Conservation (phyloP, 2,329 filamentous ascomycete genomes). For the Hypoxylon sp. region DNA sequence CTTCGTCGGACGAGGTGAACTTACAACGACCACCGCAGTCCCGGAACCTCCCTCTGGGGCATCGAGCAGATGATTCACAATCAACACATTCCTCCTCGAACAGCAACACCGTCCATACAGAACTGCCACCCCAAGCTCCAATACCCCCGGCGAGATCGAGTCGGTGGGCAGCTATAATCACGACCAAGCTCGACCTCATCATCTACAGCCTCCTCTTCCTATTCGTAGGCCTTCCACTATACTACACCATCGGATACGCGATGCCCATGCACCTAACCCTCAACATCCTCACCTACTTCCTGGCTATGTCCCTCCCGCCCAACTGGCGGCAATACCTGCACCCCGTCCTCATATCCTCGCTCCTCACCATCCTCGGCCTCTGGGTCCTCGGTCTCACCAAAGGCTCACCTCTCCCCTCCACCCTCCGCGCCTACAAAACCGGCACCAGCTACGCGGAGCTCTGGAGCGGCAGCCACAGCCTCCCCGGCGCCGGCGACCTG, state of each 20-base stretch:
- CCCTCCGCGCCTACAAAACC: conserved; percentile 66
- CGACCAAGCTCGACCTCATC: conserved; percentile 61
- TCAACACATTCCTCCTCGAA: conserved; percentile 4
- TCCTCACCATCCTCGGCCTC: conserved; percentile 66
- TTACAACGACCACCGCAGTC: conserved; percentile 38
- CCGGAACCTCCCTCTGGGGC: conserved; percentile 23
- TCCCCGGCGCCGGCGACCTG: conserved; percentile 70
- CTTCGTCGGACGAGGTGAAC: conserved; percentile 40
- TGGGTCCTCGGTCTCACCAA: conserved; percentile 66
- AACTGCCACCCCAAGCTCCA: conserved; percentile 58
- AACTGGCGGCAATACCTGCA: conserved; percentile 68
- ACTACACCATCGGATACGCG: conserved; percentile 67
- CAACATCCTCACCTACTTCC: conserved; percentile 67
- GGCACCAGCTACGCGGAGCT: conserved; percentile 67
- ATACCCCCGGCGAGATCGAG: conserved; percentile 63
- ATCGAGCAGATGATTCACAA: conserved; percentile 21
- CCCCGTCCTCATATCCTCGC: conserved; percentile 70
- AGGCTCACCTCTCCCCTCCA: conserved; percentile 58
- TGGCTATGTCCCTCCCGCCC: conserved; percentile 64
- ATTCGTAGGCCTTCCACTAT: conserved; percentile 68
- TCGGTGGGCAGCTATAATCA: conserved; percentile 65
- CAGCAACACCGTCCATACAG: conserved; percentile 27
- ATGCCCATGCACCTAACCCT: conserved; percentile 64
- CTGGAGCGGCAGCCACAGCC: conserved; percentile 58
- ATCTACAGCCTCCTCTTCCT: conserved; percentile 64